Evolutionary conservation across 1,139 yeast species (phyloP), one percentile per base, ranked within the genome.

Genomic region (Kurtzmaniella natalensis): DNA sequence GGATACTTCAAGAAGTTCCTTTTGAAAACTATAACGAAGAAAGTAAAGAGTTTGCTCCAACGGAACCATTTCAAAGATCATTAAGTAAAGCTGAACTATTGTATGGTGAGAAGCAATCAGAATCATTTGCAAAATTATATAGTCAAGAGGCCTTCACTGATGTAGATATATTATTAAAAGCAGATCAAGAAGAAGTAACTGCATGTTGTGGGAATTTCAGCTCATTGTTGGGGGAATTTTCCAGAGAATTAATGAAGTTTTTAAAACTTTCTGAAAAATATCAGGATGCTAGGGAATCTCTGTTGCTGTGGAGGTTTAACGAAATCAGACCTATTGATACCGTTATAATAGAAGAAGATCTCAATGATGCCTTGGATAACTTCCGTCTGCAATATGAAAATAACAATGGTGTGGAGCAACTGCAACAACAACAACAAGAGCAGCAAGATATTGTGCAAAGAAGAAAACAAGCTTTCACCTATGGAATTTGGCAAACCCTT

Each of bases 191-290:
- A 53, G 92, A 82, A 43, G 82, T 83, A 4, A 84, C 92, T 1
- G 95, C 95, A 0, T 76, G 86, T 36, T 84, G 94, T 60, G 94
- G 92, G 2, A 83, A 85, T 49, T 85, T 84, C 50, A 71, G 88
- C 0, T 74, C 80, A 24, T 68, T 83, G 23, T 51, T 86, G 27
- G 73, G 76, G 3, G 77, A 81, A 37, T 78, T 77, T 47, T 79
- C 86, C 1, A 64, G 64, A 33, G 88, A 80, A 41, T 56, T 84
- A 35, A 55, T 59, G 22, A 62, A 55, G 4, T 76, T 78, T 41
- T 56, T 84, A 28, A 57, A 59, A 17, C 47, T 70, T 8, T 53
- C 81, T 15, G 70, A 69, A 25, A 60, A 64, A 8, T 76, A 72
- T 41, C 66, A 66, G 27, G 50, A 47, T 1, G 53, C 66, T 6